Conservation (phyloP, 1,284 basidiomycete species). For the Puccinia horiana region DNA sequence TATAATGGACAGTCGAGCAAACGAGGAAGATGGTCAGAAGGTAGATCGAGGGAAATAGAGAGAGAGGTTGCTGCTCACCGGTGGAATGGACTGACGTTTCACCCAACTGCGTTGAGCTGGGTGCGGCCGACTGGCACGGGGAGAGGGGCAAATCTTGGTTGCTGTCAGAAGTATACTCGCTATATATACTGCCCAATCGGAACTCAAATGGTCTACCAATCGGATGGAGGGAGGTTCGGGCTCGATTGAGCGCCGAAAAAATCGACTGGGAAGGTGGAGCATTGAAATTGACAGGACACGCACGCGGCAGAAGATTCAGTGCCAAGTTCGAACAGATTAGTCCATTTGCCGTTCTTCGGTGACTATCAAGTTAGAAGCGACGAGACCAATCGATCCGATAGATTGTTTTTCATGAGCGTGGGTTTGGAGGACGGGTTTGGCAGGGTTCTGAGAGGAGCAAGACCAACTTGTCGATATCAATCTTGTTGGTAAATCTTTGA, state of each 20-base stretch:
- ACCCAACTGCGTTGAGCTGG: no score
- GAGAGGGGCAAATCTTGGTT: constrained; percentile 68
- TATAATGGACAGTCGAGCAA: neutral
- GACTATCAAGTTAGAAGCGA: constrained; percentile 86
- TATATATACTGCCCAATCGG: constrained; percentile 60
- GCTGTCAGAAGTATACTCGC: constrained; percentile 64
- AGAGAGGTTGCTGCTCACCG: no score
- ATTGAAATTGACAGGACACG: constrained; percentile 77
- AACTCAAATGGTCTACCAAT: constrained; percentile 76
- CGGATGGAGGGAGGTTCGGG: constrained; percentile 65
- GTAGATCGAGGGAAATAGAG: neutral
- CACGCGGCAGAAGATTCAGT: constrained; percentile 76
- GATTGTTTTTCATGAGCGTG: no score
- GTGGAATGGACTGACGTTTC: no score
- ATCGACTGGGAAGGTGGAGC: constrained; percentile 58
- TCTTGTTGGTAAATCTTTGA: no score
- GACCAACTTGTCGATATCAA: no score
- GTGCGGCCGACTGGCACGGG: no score
- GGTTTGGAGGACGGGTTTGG: no score
- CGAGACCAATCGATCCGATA: no score
- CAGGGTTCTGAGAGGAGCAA: no score
- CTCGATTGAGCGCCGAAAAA: constrained; percentile 54
- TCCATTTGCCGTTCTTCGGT: constrained; percentile 84
- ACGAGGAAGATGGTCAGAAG: neutral
- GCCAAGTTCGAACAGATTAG: constrained; percentile 80